Base-by-base conservation (phyloP, 345 rosid genomes). In the Populus deltoides region DNA sequence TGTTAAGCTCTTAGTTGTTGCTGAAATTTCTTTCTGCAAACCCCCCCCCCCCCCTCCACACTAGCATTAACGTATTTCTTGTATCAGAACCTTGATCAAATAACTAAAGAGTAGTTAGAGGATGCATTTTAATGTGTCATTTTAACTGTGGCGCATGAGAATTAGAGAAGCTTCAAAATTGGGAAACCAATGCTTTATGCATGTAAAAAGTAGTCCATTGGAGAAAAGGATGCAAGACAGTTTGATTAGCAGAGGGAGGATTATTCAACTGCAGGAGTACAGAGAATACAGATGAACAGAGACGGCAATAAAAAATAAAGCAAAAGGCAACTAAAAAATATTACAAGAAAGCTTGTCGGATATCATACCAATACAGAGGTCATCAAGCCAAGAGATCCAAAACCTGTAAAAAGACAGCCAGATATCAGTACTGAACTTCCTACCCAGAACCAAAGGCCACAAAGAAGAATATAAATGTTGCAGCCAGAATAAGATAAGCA, bases 371-470 rank as follows among this genome's bases (percentile, higher is more conserved):
- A 83, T 39, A 96, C 99, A 65, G 99, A 93, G 69, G 98, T 93
- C 99, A 96, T 96, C 90, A 96, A 83, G 80, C 99, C 99, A 83
- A 96, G 99, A 72, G 98, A 96, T 39, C 99, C 99, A 75, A 93
- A 96, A 27, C 99, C 99, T 94, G 72, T 74, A 77, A 39, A 73
- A 53, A 80, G 22, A 73, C 1, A 70, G 72, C 33, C 24, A 57
- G 71, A 73, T 66, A 73, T 78, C 77, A 74, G 72, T 20, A 38
- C n/a, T 25, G 49, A 17, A 47, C 15, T 24, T 16, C 2, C 16
- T 8, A 16, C 10, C 13, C 36, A 13, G 22, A 49, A 55, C 22
- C 35, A 24, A 12, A 73, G 22, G 20, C 43, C 9, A 5, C 29
- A 8, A 1, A 27, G 31, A 13, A 55, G 31, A 45, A 51, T 17